Evolutionary conservation across 208 protist genomes (phyloP).

Genomic region (Trypanosoma boissoni): DNA sequence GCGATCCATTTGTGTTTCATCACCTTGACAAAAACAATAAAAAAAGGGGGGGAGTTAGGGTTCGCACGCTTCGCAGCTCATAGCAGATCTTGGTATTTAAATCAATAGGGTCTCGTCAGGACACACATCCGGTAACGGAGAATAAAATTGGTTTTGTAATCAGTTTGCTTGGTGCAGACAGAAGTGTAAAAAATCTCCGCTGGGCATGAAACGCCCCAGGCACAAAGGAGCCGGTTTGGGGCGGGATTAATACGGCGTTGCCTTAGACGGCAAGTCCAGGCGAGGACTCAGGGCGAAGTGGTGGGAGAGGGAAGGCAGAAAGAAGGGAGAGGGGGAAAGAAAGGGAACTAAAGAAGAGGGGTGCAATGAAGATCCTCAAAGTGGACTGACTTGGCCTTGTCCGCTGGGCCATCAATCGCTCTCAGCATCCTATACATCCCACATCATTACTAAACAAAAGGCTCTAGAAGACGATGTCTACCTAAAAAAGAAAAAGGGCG

Average conservation of each 20-base stretch:
- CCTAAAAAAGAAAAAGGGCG: no score
- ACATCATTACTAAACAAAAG: no score
- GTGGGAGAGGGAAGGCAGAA: conserved; percentile 3
- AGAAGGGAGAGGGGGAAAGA: conserved; percentile 4
- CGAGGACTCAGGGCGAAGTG: conserved; percentile 3
- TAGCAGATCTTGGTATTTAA: no score
- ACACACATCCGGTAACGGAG: no score
- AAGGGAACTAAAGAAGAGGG: no score
- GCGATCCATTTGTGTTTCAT: not conserved
- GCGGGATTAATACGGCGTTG: conserved; percentile 34
- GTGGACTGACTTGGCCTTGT: conserved; percentile 55
- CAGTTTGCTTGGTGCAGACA: no score
- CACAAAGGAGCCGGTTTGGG: conserved; percentile 14
- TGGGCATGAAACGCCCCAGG: conserved; percentile 30
- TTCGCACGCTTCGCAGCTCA: no score
- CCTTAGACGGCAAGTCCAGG: not conserved
- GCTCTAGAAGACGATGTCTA: no score
- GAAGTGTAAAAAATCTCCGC: conserved; percentile 7
- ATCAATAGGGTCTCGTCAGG: no score
- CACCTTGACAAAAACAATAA: conserved; percentile 1
- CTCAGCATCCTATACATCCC: no score
- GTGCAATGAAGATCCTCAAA: conserved; percentile 24
- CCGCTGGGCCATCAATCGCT: no score
- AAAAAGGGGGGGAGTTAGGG: not conserved
- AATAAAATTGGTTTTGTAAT: no score